Evolutionary conservation across 331 rosid species (phyloP).

Genomic region (Acacia concinna): DNA sequence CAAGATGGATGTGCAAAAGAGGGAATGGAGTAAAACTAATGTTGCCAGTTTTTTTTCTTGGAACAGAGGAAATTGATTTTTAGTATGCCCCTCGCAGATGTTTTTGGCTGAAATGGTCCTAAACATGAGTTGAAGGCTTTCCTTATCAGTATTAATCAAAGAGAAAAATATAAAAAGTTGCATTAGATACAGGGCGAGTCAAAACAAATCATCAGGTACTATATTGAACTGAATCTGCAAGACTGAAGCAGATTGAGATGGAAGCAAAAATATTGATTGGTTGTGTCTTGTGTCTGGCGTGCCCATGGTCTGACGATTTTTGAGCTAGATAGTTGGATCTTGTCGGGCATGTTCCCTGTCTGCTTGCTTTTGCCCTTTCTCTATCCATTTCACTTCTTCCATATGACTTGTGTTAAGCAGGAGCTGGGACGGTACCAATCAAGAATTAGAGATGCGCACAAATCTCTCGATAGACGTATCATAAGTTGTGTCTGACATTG

Average conservation of each 20-base stretch:
- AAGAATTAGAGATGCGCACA: background rate
- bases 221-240: background rate
- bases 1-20: background rate
- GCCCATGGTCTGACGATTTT: background rate
- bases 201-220: background rate
- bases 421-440: background rate
- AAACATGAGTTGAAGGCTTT: background rate
- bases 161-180: background rate
- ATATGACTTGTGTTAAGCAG: slow-evolving; percentile 37
- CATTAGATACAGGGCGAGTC: background rate
- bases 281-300: background rate
- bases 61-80: background rate
- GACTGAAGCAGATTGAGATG: slow-evolving; percentile 1
- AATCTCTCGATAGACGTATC: background rate
- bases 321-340: background rate
- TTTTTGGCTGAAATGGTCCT: background rate
- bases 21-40: background rate
- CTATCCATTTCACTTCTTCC: slow-evolving; percentile 25
- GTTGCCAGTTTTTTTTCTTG: background rate
- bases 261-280: background rate
- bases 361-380: slow-evolving; percentile 21
- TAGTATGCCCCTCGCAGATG: background rate
- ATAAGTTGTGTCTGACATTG: background rate
- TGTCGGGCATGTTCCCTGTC: slow-evolving; percentile 18
- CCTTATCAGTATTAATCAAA: background rate